Base-by-base conservation (phyloP, 306 rosid species). In the Calophaca sinica region DNA sequence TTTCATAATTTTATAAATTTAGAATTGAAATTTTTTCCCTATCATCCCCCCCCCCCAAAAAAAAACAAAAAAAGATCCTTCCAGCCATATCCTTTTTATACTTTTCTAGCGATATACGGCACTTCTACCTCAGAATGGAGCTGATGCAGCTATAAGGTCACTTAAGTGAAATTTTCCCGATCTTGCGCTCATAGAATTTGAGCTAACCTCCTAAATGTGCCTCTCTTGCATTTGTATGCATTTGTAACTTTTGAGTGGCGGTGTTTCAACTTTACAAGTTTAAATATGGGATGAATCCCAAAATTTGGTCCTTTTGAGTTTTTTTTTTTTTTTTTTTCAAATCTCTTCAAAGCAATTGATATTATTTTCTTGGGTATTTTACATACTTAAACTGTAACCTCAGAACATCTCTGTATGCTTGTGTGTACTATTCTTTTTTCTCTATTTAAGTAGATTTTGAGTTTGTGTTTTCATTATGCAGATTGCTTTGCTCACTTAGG, bases 401-500 rank as follows among this genome's bases (percentile, higher is more conserved):
- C 31, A 28, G 13, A 10, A 14, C 13, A 5, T 33, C 31, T 65
- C 5, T 20, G 36, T 15, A 13, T 51, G 38, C 7, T 9, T 75
- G 69, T 20, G 70, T 32, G 32, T 29, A 2, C 39, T 5, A 60
- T 62, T 66, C 2, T 45, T 67, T 65, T 72, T 29, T 64, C 68
- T 72, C 50, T 72, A 72, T 67, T 49, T 29, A 80, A 67, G 36
- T 46, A 62, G 57, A 46, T 73, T 52, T 50, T 79, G 13, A 74
- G 46, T 41, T 62, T 53, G 54, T 81, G 69, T 83, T 76, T 33
- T 65, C 57, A 32, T 73, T 45, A 38, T 87, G 84, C 93, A 96
- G 98, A 42, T 80, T 96, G 96, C 83, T 89, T 87, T 85, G 91
- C 98, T 68, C 90, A 89, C 79, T 49, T 67, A n/a, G 87, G 80